A percentile compares a stretch with the other conserved stretches of the same genome.
Conservation (phyloP, 2,329 filamentous ascomycete genomes). For the Alternaria longipes region DNA sequence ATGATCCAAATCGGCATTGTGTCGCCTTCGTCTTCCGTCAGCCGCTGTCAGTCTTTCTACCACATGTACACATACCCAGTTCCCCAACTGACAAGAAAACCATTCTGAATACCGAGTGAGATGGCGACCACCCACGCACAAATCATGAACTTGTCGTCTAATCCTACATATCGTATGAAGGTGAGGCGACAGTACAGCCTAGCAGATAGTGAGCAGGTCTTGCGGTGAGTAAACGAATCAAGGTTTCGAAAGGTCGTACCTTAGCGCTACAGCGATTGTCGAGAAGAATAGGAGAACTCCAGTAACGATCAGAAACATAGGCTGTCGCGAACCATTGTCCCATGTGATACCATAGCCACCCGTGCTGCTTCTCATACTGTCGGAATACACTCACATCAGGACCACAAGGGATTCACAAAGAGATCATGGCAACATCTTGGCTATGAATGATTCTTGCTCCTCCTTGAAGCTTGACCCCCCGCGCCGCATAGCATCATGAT, state of each 20-base stretch:
- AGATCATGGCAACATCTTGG: background rate
- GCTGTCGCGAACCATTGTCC: conserved; percentile 29
- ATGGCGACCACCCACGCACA: background rate
- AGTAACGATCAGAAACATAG: conserved; percentile 28
- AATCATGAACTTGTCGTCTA: conserved; percentile 33
- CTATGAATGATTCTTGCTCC: background rate
- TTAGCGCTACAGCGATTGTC: conserved; percentile 6
- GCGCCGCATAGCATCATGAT: background rate
- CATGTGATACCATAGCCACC: conserved; percentile 17
- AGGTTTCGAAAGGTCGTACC: background rate
- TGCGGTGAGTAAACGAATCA: background rate
- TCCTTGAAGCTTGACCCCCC: background rate
- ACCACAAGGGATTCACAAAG: background rate
- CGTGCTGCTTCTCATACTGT: background rate
- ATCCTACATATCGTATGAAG: conserved; percentile 19
- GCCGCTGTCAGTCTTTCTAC: background rate
- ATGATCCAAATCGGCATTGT: background rate
- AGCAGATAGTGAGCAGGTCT: background rate
- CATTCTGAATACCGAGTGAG: background rate
- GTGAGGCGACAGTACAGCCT: conserved; percentile 25
- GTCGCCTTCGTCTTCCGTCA: background rate
- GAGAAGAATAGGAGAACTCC: conserved; percentile 23
- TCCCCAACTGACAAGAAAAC: background rate
- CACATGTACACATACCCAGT: background rate
- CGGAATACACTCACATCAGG: background rate